A percentile compares a stretch with the other conserved stretches of the same genome.
These are phyloP conservation scores for Meyerozyma athensensis DNA, from an alignment of 1,139 yeast species.

Conservation along the genomic window DNA sequence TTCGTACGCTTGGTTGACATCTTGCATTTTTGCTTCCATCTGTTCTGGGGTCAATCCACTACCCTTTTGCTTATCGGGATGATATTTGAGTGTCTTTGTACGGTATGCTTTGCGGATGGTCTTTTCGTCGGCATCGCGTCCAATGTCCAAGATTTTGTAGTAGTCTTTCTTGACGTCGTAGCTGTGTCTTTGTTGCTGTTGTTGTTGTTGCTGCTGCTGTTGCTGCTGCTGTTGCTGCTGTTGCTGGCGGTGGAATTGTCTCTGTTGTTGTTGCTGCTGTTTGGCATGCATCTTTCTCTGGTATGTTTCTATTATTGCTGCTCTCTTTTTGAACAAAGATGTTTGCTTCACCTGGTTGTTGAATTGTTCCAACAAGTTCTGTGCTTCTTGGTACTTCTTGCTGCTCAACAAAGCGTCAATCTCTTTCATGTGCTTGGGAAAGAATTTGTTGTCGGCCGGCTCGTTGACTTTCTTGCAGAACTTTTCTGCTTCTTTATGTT, in stretches of 20 bases:
- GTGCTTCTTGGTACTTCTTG: slow-evolving; percentile 43
- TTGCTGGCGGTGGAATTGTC: slow-evolving; percentile 48
- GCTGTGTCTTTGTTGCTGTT: slow-evolving; percentile 28
- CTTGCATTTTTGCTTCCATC: slow-evolving; percentile 83
- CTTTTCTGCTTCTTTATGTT: slow-evolving; percentile 22
- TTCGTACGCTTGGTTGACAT: slow-evolving; percentile 90
- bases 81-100: slow-evolving; percentile 71
- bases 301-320: slow-evolving; percentile 20
- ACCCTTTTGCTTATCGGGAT: slow-evolving; percentile 83
- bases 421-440: slow-evolving; percentile 42
- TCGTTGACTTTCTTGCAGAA: slow-evolving; percentile 32
- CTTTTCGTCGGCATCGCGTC: slow-evolving; percentile 62
- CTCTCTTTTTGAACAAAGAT: slow-evolving; percentile 29
- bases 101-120: slow-evolving; percentile 83
- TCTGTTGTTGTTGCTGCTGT: slow-evolving; percentile 43
- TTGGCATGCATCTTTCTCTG: slow-evolving; percentile 39
- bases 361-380: slow-evolving; percentile 23
- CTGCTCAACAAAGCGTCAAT: slow-evolving; percentile 38
- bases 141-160: slow-evolving; percentile 71
- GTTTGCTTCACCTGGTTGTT: slow-evolving; percentile 36
- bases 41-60: slow-evolving; percentile 65
- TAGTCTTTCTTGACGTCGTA: slow-evolving; percentile 61
- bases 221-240: slow-evolving; percentile 37
- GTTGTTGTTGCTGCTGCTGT: slow-evolving; percentile 41
- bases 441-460: slow-evolving; percentile 29